Base-by-base conservation (phyloP, 1,139 yeast genomes). In the Scheffersomyces parashehatae region DNA sequence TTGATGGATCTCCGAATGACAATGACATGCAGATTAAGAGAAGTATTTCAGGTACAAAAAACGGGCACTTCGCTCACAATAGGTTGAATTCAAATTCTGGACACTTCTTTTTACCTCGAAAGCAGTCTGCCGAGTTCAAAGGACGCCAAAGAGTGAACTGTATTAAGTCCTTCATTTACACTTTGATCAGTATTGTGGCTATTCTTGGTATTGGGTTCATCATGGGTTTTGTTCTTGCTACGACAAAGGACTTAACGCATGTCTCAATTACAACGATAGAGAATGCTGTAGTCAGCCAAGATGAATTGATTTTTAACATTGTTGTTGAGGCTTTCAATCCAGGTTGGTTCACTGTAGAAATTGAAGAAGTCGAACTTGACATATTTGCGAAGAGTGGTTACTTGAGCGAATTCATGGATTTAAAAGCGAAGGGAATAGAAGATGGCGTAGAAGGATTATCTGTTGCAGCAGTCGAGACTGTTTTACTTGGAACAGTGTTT, bases 321-420 rank as follows among this genome's bases (percentile, higher is more conserved):
- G 78, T 81, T 3, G 81, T 89, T 15, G 85, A 82, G 49, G 96
- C 95, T 1, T 79, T 84, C 52, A 93, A 93, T 60, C 97, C 97
- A 0, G 97, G 97, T 0, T 79, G 88, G 70, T 75, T 86, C 54
- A 76, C 88, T 1, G 81, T 91, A 4, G 73, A 74, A 5, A 73
- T 91, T 3, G 73, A 73, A 37, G 81, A 82, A 7, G 85, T 85
- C 5, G 95, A 89, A 54, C 63, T 93, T 38, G 97, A 91, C 60
- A 74, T 93, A 3, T 93, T 93, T 70, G 98, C 97, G 1, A 85
- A 86, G 54, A 82, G 95, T 42, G 78, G 83, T 5, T 82, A 79
- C 56, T 48, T 73, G 26, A 64, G 66, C 2, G 65, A 58, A 15
- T 10, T 37, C 3, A 20, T 28, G 5, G 41, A 31, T 33, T n/a